Percentiles rank a stretch among this genome's conserved stretches.
Conservation (phyloP, 768 basidiomycete species). For the Trametes punicea region DNA sequence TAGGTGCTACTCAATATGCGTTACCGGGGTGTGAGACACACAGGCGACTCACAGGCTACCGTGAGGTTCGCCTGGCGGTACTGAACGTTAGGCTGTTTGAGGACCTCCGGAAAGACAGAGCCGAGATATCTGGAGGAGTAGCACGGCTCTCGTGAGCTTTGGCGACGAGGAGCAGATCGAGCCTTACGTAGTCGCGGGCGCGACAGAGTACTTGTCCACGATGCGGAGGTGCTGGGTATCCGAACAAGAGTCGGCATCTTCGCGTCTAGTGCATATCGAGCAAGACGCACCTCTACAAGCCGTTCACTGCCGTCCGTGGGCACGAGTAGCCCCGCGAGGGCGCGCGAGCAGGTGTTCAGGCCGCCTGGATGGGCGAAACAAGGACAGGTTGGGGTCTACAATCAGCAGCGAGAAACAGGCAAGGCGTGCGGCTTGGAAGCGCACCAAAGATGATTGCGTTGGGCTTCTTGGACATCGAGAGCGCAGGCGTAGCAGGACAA, state of each 20-base stretch:
- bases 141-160: constrained; percentile 4
- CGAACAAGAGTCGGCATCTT: constrained; percentile 16
- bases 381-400: constrained; percentile 11
- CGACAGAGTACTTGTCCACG: constrained; percentile 71
- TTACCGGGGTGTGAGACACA: neutral
- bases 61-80: constrained; percentile 83
- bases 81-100: constrained; percentile 68
- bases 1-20: constrained; percentile 31
- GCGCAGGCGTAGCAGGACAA: constrained; percentile 6
- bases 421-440: constrained; percentile 24
- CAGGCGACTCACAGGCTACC: constrained; percentile 50
- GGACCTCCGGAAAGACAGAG: constrained; percentile 63
- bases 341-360: constrained; percentile 73
- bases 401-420: constrained; percentile 12
- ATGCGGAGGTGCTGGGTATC: constrained; percentile 59
- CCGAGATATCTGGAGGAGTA: constrained; percentile 63
- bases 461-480: constrained; percentile 47
- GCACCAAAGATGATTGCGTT: constrained; percentile 76
- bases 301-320: constrained; percentile 58
- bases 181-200: constrained; percentile 70
- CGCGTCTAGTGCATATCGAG: neutral
- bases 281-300: constrained; percentile 61
- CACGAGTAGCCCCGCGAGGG: constrained; percentile 64
- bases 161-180: constrained; percentile 24
- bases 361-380: constrained; percentile 50